Percentiles rank a stretch among this genome's conserved stretches.
Evolutionary conservation across 2,329 filamentous ascomycete species (phyloP).

Genomic region (Zasmidium cellare): DNA sequence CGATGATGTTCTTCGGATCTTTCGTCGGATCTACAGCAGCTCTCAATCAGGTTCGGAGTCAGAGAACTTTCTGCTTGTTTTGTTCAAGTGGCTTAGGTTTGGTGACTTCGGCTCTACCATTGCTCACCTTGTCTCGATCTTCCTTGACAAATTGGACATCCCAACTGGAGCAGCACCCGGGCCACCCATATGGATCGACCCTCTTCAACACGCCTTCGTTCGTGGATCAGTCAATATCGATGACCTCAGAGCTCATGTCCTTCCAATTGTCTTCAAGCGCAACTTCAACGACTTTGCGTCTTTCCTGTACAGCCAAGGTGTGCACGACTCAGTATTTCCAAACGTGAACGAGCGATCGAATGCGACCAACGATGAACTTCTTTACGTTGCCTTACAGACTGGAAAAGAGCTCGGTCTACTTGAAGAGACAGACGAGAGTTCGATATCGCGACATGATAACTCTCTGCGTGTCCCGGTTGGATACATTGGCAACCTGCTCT

Average conservation of each 20-base stretch:
- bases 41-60: neutral
- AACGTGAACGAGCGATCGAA: neutral
- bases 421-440: constrained; percentile 32
- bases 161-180: neutral
- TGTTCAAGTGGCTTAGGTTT: constrained; percentile 36
- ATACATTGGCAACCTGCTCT: constrained; percentile 40
- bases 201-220: constrained; percentile 17
- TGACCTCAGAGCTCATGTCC: constrained; percentile 47
- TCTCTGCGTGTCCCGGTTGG: constrained; percentile 56
- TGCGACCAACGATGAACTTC: constrained; percentile 21
- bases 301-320: constrained; percentile 42
- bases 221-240: constrained; percentile 16
- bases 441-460: constrained; percentile 21
- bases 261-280: constrained; percentile 49
- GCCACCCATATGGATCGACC: constrained; percentile 24
- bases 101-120: constrained; percentile 36
- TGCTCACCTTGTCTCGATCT: constrained; percentile 27
- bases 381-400: constrained; percentile 41
- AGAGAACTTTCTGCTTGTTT: constrained; percentile 8
- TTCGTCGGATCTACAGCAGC: neutral
- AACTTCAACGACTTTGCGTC: constrained; percentile 39
- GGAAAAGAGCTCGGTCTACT: constrained; percentile 50
- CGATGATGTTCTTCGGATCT: constrained; percentile 6
- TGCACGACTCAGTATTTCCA: constrained; percentile 29
- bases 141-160: constrained; percentile 34